Evolutionary conservation across 208 protist species (phyloP).

Genomic region (Leptomonas seymouri): DNA sequence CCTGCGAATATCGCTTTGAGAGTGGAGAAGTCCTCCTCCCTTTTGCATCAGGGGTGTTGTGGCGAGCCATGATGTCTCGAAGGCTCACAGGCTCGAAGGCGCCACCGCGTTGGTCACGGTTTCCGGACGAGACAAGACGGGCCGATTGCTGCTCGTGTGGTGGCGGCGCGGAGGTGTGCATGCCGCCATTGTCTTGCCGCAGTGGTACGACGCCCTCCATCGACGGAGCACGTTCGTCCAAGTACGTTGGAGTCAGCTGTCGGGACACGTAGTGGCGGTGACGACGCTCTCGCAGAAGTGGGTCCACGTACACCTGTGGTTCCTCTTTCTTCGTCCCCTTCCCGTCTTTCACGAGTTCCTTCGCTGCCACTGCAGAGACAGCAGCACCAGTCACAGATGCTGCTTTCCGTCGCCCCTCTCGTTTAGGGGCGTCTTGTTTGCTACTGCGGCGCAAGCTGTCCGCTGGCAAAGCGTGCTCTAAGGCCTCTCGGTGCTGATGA

Average conservation of each 20-base stretch:
- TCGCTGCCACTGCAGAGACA: neutral
- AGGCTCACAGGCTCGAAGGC: constrained; percentile 17
- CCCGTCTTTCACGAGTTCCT: neutral
- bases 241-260: constrained; percentile 8
- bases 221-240: neutral
- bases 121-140: neutral
- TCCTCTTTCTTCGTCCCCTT: constrained; percentile 1
- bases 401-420: neutral
- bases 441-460: neutral
- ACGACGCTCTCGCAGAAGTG: constrained; percentile 24
- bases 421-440: neutral
- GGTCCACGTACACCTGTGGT: constrained; percentile 31
- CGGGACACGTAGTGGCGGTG: constrained; percentile 20
- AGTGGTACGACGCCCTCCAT: neutral
- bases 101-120: neutral
- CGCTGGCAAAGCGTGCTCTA: neutral
- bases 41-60: constrained; percentile 10
- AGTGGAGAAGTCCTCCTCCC: neutral
- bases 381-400: neutral
- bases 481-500: neutral
- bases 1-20: neutral
- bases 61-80: constrained; percentile 24
- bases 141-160: neutral
- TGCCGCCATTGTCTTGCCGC: neutral
- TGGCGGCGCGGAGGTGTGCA: no score